Percentiles rank a stretch among this genome's conserved stretches.
These are phyloP conservation scores for Bidens hawaiensis DNA, from an alignment of 140 eudicot genomes.

Conservation along the genomic window DNA sequence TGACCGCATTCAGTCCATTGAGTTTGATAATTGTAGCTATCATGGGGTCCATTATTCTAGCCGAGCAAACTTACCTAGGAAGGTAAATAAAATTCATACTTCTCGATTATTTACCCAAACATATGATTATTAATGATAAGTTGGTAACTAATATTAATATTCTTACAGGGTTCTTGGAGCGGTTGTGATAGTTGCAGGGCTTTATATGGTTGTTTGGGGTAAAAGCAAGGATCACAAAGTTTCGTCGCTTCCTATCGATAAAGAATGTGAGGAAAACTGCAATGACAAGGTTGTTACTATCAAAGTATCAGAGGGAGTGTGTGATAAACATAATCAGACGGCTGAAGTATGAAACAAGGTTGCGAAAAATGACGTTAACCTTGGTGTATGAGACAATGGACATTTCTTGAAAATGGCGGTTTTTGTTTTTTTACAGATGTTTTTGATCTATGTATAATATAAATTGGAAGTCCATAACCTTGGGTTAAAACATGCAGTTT, in stretches of 20 bases:
- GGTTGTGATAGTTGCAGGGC: slow-evolving; percentile 68
- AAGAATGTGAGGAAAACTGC: slow-evolving; percentile 14
- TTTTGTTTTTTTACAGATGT: slow-evolving; percentile 4
- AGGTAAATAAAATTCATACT: slow-evolving; percentile 37
- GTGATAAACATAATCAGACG: slow-evolving; percentile 23
- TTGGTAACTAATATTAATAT: slow-evolving; percentile 3
- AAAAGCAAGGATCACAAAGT: slow-evolving; percentile 66
- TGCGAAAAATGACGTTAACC: slow-evolving; percentile 10
- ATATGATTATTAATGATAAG: background rate
- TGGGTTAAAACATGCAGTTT: background rate
- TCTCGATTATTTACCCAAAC: background rate
- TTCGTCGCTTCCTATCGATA: background rate
- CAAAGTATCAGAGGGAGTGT: slow-evolving; percentile 26
- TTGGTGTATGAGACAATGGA: slow-evolving; percentile 20
- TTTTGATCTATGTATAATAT: slow-evolving; percentile 3
- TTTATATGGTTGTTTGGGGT: slow-evolving; percentile 95
- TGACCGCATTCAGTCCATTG: slow-evolving; percentile 86
- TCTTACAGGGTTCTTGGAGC: slow-evolving; percentile 87
- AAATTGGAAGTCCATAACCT: slow-evolving; percentile 7
- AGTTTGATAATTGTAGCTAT: slow-evolving; percentile 83
- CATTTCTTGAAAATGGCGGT: slow-evolving; percentile 12
- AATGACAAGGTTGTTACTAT: slow-evolving; percentile 38
- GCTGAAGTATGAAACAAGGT: slow-evolving; percentile 19
- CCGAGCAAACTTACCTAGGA: slow-evolving; percentile 76
- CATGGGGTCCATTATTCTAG: slow-evolving; percentile 70